phyloP scores from a whole-genome alignment of 257 asterid species.

The Solanum virginianum region DNA sequence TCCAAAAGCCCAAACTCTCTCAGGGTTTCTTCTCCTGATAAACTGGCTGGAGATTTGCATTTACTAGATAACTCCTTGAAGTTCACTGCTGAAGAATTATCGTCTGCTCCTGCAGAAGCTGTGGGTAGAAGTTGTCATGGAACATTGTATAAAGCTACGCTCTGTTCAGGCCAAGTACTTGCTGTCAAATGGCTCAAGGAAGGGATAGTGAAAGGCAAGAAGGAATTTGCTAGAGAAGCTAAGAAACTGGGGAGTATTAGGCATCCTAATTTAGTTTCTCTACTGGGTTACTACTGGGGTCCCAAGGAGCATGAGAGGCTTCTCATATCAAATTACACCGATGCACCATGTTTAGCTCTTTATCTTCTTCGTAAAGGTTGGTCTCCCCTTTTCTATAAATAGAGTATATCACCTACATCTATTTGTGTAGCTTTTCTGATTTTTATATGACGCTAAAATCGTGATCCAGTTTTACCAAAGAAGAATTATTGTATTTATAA shows the following conservation, averaged over 20 bases:
- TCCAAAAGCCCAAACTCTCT: slow-evolving; percentile 33
- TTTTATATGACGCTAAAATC: background rate
- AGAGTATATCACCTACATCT: background rate
- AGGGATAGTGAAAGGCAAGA: slow-evolving; percentile 63
- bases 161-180: slow-evolving; percentile 45
- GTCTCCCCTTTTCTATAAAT: background rate
- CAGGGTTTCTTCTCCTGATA: slow-evolving; percentile 65
- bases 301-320: slow-evolving; percentile 83
- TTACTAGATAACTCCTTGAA: slow-evolving; percentile 50
- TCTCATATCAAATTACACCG: slow-evolving; percentile 43
- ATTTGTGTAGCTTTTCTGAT: background rate
- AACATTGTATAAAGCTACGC: slow-evolving; percentile 59
- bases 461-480: background rate
- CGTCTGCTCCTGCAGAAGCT: slow-evolving; percentile 80
- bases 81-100: slow-evolving; percentile 63
- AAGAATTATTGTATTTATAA: no score
- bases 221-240: slow-evolving; percentile 71
- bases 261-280: slow-evolving; percentile 58
- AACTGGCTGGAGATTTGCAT: slow-evolving; percentile 73
- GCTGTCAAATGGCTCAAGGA: slow-evolving; percentile 78
- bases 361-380: slow-evolving; percentile 68
- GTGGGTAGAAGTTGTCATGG: slow-evolving; percentile 87
- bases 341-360: slow-evolving; percentile 58
- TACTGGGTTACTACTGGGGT: slow-evolving; percentile 83
- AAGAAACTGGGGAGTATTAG: slow-evolving; percentile 66